Percentiles rank a stretch among this genome's conserved stretches.
phyloP scores from a whole-genome alignment of 441 rosid genomes.

The Erodium moschatum region DNA sequence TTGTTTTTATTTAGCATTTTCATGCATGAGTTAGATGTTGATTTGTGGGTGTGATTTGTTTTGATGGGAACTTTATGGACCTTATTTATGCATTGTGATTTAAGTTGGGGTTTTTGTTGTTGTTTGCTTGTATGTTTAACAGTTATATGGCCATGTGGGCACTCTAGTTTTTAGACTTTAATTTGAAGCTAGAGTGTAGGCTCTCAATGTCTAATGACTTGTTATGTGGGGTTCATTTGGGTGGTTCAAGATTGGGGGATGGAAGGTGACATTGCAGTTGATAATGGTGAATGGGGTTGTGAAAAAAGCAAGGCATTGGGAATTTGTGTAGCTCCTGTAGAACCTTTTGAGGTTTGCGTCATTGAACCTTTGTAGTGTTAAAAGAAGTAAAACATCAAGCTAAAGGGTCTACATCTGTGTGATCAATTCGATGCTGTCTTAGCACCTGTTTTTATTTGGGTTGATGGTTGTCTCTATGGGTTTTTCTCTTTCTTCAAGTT shows the following conservation, averaged over 20 bases:
- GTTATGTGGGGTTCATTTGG: slow-evolving; percentile 1
- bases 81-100: slow-evolving; percentile 2
- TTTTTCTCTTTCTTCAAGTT: no score
- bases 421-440: neutral
- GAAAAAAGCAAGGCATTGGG: neutral
- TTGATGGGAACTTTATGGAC: neutral
- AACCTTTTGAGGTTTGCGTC: neutral
- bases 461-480: neutral
- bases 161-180: slow-evolving; percentile 1
- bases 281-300: neutral
- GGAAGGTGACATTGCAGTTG: no score
- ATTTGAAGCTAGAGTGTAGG: neutral
- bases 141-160: neutral
- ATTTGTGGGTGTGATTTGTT: neutral
- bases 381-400: neutral
- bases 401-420: neutral
- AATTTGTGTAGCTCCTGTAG: neutral
- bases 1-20: no score
- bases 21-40: neutral
- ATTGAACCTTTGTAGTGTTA: neutral
- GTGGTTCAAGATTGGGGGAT: neutral
- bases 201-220: neutral
- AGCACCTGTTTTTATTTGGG: neutral
- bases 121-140: neutral
- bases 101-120: neutral